Evolutionary conservation across 352 stramenopile genomes (phyloP), one percentile per base, ranked within the genome.

Genomic region (Globisporangium irregulare): DNA sequence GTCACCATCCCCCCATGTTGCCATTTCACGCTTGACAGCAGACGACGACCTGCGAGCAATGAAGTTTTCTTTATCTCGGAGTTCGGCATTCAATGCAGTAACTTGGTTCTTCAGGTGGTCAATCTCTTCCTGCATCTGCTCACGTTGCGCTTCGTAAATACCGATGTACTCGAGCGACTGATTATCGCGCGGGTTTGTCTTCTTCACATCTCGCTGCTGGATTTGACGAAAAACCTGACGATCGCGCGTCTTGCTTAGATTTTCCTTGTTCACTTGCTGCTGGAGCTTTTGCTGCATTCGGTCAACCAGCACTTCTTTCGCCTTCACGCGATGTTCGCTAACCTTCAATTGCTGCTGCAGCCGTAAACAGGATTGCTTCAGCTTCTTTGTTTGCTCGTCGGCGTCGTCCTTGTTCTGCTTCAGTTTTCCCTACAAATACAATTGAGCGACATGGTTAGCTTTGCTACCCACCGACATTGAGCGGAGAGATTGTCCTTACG

Each of bases 331-430:
- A 27, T 96, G 89, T 55, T 97, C 88, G 56, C 86, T 95, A 4
- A 94, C 82, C 67, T 93, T 93, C 1, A 97, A 69, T 66, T 97
- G 87, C 59, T 96, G 89, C 69, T 94, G 79, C 24, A 95, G 72
- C 41, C 84, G 84, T 10, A 88, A 54, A 64, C 71, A 83, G 18
- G 88, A 82, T 9, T 73, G 79, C 61, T 92, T 92, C 18, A 92
- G 68, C 32, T 79, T 74, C 63, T 91, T 93, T 6, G 68, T 63
- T 20, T 89, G 71, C 12, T 72, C 60, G 3, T 93, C 80, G 6
- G 75, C 58, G 12, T 71, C 81, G 12, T 90, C 80, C 46, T 74
- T 79, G 29, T 81, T 73, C 14, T 75, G 73, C 56, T 83, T 81
- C 10, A 86, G 71, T 54, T 89, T 70, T 22, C 62, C 50, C 85